Evolutionary conservation across 202 grass and related monocot genomes (phyloP).

Genomic region (Elaeis oleifera): DNA sequence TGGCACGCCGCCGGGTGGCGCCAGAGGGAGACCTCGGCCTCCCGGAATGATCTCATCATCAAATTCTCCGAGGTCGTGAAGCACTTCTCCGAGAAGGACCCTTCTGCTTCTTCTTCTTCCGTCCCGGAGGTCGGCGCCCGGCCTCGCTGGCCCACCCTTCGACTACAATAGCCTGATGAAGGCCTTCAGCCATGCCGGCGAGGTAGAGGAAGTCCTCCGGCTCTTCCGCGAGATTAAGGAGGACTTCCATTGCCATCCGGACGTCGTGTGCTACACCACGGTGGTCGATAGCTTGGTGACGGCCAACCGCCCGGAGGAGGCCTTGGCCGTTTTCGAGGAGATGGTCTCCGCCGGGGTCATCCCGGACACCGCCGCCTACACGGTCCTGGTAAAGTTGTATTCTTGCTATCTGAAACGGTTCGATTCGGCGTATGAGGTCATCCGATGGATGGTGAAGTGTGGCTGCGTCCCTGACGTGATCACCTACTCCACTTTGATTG

Average conservation of each 20-base stretch:
- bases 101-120: slow-evolving; percentile 5
- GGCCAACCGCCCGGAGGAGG: slow-evolving; percentile 21
- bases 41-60: slow-evolving; percentile 19
- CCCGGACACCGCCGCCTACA: slow-evolving; percentile 48
- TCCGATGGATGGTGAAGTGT: slow-evolving; percentile 41
- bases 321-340: slow-evolving; percentile 42
- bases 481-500: slow-evolving; percentile 72
- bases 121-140: slow-evolving; percentile 13
- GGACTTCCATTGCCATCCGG: slow-evolving; percentile 37
- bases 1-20: slow-evolving; percentile 15
- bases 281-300: slow-evolving; percentile 39
- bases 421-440: slow-evolving; percentile 55
- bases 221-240: slow-evolving; percentile 82
- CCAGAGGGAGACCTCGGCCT: neutral
- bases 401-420: slow-evolving; percentile 44
- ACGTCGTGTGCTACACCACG: slow-evolving; percentile 71
- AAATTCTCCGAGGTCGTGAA: slow-evolving; percentile 57
- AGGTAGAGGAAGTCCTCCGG: slow-evolving; percentile 43
- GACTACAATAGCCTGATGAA: slow-evolving; percentile 77
- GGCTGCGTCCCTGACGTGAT: slow-evolving; percentile 58
- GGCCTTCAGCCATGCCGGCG: slow-evolving; percentile 27
- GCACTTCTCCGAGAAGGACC: slow-evolving; percentile 37
- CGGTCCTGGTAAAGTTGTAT: slow-evolving; percentile 68
- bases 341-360: slow-evolving; percentile 38
- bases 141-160: slow-evolving; percentile 53